phyloP scores from a whole-genome alignment of 345 rosid species.

The Populus euphratica region DNA sequence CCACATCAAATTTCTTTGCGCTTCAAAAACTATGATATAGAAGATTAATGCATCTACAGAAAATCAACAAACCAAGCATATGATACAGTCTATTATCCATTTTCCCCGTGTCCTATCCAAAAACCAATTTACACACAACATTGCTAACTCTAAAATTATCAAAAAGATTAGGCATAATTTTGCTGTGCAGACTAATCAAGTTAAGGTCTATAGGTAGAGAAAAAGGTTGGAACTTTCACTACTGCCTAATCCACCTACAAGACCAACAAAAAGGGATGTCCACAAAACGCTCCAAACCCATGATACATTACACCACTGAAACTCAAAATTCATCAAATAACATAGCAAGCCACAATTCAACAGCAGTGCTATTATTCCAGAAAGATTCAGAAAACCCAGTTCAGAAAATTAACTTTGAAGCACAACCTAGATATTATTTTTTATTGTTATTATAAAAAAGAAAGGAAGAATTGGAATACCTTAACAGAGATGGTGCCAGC shows the following conservation, averaged over 20 bases:
- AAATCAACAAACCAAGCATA: background rate
- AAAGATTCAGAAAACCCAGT: conserved; percentile 6
- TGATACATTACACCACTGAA: background rate
- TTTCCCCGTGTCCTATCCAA: background rate
- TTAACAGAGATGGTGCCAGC: conserved; percentile 88
- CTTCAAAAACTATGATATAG: background rate
- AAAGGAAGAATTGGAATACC: conserved; percentile 31
- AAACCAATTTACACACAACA: background rate
- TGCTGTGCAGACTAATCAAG: background rate
- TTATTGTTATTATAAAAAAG: background rate
- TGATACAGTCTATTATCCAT: background rate
- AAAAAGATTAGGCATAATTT: background rate
- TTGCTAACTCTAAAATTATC: background rate
- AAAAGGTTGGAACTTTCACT: background rate
- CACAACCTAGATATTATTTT: conserved; percentile 1
- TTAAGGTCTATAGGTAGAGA: background rate
- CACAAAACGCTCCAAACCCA: no score
- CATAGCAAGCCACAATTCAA: background rate
- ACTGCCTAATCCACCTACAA: background rate
- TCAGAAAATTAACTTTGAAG: conserved; percentile 6
- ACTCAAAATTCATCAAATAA: background rate
- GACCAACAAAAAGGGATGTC: no score
- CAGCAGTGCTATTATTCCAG: no score
- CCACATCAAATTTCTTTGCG: background rate
- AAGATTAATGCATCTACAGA: background rate